Conservation (phyloP, 108 stramenopile species). For the Cyclotella atomus region DNA sequence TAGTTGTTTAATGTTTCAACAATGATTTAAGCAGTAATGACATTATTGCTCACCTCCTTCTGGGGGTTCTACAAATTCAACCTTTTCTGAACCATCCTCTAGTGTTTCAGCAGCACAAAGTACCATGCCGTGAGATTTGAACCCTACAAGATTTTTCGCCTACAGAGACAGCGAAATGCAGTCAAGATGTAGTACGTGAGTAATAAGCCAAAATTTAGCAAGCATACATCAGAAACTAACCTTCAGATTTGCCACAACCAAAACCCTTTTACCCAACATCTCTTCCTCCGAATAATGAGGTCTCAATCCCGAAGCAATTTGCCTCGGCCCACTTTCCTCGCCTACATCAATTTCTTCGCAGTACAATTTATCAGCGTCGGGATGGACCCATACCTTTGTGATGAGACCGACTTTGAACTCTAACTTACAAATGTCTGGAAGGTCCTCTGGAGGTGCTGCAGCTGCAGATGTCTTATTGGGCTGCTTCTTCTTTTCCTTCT, state of each 20-base stretch:
- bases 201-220: too few species aligned
- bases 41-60: conserved; percentile 48
- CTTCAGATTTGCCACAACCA: conserved; percentile 98
- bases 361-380: conserved; percentile 95
- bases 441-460: conserved; percentile 40
- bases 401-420: conserved; percentile 92
- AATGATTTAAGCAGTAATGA: too few species aligned
- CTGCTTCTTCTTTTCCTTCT: conserved; percentile 42
- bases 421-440: conserved; percentile 85
- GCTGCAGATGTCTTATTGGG: conserved; percentile 20
- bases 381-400: conserved; percentile 95
- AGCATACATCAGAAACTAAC: too few species aligned
- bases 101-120: conserved; percentile 85
- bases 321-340: conserved; percentile 80
- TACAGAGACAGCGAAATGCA: too few species aligned
- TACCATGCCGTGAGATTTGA: conserved; percentile 98
- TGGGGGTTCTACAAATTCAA: conserved; percentile 96
- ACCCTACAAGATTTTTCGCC: conserved; percentile 95
- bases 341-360: conserved; percentile 98
- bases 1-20: too few species aligned
- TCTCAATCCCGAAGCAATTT: conserved; percentile 91
- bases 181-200: too few species aligned
- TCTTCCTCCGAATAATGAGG: conserved; percentile 87
- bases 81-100: conserved; percentile 74
- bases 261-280: conserved; percentile 89